phyloP scores from a whole-genome alignment of 495 filamentous ascomycete genomes.

The Talaromyces proteolyticus region DNA sequence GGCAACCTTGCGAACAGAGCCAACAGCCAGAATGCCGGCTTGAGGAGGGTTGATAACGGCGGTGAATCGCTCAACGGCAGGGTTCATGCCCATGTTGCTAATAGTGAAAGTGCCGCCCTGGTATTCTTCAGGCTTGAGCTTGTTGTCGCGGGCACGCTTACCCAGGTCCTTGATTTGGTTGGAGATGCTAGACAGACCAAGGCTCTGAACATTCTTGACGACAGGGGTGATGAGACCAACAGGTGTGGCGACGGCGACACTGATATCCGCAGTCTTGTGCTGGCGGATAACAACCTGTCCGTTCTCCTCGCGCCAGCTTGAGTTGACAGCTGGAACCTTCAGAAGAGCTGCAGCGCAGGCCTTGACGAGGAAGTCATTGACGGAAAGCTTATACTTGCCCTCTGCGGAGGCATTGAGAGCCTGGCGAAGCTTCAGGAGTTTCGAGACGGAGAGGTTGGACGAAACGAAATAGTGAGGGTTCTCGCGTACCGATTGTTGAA shows the following conservation, averaged over 20 bases:
- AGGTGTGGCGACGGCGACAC: slow-evolving; percentile 91
- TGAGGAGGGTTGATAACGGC: slow-evolving; percentile 99
- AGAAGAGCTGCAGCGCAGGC: slow-evolving; percentile 80
- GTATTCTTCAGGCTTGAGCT: slow-evolving; percentile 99
- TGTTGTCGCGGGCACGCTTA: slow-evolving; percentile 92
- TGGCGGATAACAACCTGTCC: slow-evolving; percentile 79
- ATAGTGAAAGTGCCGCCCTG: slow-evolving; percentile 99
- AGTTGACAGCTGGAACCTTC: slow-evolving; percentile 95
- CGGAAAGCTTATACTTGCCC: slow-evolving; percentile 95
- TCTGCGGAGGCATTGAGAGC: slow-evolving; percentile 84
- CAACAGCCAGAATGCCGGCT: slow-evolving; percentile 91
- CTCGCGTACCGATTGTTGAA: slow-evolving; percentile 81
- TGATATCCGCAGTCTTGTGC: slow-evolving; percentile 85
- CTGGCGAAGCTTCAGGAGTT: slow-evolving; percentile 92
- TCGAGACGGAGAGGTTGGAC: slow-evolving; percentile 77
- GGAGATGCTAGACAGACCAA: slow-evolving; percentile 84
- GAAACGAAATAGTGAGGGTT: slow-evolving; percentile 99
- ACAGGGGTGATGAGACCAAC: slow-evolving; percentile 96
- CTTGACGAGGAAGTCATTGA: slow-evolving; percentile 99
- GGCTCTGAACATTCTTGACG: slow-evolving; percentile 76
- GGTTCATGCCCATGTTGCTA: slow-evolving; percentile 99
- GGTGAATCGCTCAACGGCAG: slow-evolving; percentile 94
- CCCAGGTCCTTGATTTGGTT: slow-evolving; percentile 87
- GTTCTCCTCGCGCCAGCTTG: slow-evolving; percentile 78
- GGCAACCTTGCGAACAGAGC: slow-evolving; percentile 90